Base-by-base conservation (phyloP, 306 rosid genomes). In the Prinsepia uniflora region DNA sequence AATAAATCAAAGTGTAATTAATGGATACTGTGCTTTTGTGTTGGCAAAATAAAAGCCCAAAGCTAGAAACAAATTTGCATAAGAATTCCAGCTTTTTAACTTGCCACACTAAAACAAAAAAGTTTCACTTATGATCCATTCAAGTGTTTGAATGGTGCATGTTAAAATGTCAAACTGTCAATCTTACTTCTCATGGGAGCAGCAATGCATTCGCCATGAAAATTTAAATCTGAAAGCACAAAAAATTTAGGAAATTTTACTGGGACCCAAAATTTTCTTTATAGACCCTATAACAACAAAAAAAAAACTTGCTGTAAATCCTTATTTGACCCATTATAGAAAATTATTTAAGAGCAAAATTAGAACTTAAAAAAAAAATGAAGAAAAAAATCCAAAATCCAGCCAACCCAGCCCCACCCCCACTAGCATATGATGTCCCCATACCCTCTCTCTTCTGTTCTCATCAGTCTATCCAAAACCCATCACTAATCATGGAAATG, bases 61-160 rank as follows among this genome's bases (percentile, higher is more conserved):
- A 43, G 0, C 1, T 10, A 42, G 34, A 42, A 41, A 42, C 18
- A 63, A 42, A 10, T 1, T 18, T n/a, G 34, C 41, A 36, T 5
- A 48, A 48, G 71, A 17, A 7, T 47, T 15, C 6, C 71, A 48
- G 40, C 71, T 30, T 22, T 56, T 56, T 22, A 56, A 56, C 61
- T 9, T 5, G 14, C 39, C 61, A 56, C 61, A 17, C 10, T 36
- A 56, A 22, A 20, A 22, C 4, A 20, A 52, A n/a, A 22, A 6
- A 9, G 0, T 22, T 10, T 11, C 39, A 22, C 11, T 48, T 7
- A 67, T 30, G 30, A 67, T 30, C 30, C 58, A 67, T 67, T 49
- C 24, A 44, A 65, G 58, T 52, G 47, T 68, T 68, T 34, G 48
- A 53, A 54, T 19, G 40, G 6, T 41, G 19, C n/a, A 30, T 30